Base-by-base conservation (phyloP, 139 green algal genomes). In the Cymbomonas tetramitiformis region DNA sequence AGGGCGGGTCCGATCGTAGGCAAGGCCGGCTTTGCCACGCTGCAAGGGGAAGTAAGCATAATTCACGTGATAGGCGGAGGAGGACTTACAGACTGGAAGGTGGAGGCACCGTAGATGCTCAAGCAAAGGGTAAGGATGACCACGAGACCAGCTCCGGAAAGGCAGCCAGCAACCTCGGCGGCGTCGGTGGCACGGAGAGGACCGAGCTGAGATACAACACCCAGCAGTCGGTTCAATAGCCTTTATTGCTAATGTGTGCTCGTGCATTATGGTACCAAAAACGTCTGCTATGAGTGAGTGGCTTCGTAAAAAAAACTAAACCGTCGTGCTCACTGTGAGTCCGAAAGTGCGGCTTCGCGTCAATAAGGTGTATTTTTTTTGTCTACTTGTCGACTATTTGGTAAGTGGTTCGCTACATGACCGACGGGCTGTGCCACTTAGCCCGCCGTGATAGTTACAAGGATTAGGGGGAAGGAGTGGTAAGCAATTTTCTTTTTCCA, bases 41-140 rank as follows among this genome's bases (percentile, higher is more conserved):
- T 15, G 36, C 15, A 44, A 44, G 36, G 15, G 36, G 15, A 44
- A 15, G 36, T 15, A 15, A 44, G 15, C 36, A 44, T 44, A 44
- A 44, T 44, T 44, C 15, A 19, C 15, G 36, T 15, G 15, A 44
- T 44, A 19, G 15, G 15, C 15, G 36, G 15, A 19, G 36, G 15
- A 44, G 36, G n/a, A n/a, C n/a, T n/a, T n/a, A n/a, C n/a, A n/a
- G n/a, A n/a, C 78, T 97, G 83, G 83, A 97, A 98, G 46, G 75
- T 78, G 36, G 78, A 75, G 0, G 65, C 61, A 59, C 91, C 91
- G 65, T 98, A 98, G 49, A 94, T 76, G 56, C 85, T 82, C 32
- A 97, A 73, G 75, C 73, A 85, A 18, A 80, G 56, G 8, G 88
- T 76, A 48, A 97, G 77, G 72, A 98, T 94, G 7, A 92, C 61